These are phyloP conservation scores for Lactifluus piperatus DNA, from an alignment of 768 basidiomycete genomes.

Conservation along the genomic window DNA sequence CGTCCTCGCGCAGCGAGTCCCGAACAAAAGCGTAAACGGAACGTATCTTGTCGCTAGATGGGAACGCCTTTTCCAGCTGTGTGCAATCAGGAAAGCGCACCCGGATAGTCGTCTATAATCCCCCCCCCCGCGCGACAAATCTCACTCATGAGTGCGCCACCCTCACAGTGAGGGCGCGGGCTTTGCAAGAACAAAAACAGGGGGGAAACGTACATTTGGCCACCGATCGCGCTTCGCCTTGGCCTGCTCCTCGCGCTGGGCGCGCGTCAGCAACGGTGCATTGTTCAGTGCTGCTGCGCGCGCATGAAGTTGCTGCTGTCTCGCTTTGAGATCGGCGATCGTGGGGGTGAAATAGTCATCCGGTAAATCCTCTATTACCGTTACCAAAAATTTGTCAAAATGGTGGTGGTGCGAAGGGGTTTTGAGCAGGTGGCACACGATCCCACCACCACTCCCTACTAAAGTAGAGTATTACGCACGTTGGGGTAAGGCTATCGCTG, in stretches of 20 bases:
- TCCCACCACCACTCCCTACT: background rate
- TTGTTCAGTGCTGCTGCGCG: conserved; percentile 55
- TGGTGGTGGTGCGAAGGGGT: no score
- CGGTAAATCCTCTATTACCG: conserved; percentile 35
- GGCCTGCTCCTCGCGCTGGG: conserved; percentile 51
- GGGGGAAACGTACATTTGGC: conserved; percentile 45
- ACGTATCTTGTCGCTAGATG: conserved; percentile 71
- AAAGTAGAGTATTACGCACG: conserved; percentile 9
- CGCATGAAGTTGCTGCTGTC: conserved; percentile 53
- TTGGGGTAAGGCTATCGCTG: background rate
- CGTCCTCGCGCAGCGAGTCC: conserved; percentile 59
- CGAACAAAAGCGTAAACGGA: conserved; percentile 82
- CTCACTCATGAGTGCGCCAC: background rate
- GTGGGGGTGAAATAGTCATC: conserved; percentile 73
- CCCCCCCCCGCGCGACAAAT: background rate
- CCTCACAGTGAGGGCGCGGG: background rate
- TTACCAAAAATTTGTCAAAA: no score
- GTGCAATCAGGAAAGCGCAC: conserved; percentile 75
- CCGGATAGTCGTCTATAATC: conserved; percentile 64
- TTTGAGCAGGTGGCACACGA: background rate
- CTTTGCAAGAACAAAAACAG: background rate
- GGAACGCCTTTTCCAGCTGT: conserved; percentile 70
- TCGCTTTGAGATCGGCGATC: conserved; percentile 56
- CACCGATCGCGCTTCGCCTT: conserved; percentile 56
- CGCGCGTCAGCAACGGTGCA: conserved; percentile 61